Base-by-base conservation (phyloP, 208 protist species). In the Acanthamoeba healyi region DNA sequence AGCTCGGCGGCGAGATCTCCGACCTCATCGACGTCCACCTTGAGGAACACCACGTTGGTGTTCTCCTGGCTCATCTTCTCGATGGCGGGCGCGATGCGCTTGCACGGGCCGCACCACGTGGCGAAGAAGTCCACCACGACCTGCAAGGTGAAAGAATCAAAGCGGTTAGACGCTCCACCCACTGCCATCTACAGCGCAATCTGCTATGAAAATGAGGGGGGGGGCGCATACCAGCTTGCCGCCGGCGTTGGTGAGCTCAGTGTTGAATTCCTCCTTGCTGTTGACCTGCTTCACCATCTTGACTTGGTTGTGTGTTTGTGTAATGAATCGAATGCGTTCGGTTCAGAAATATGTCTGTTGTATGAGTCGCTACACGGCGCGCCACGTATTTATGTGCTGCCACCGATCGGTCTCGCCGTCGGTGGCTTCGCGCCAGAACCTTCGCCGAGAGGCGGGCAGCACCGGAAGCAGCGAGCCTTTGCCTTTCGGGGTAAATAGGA, bases 21-120 rank as follows among this genome's bases (percentile, higher is more conserved):
- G 4, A 87, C 17, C 65, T 96, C 86, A 81, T 96, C 95, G 12
- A 96, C 94, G 94, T 96, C 95, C 7, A 95, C 77, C 74, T 96
- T 94, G 40, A 96, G 42, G 94, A 96, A 96, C 24, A 94, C 82
- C 14, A 94, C 95, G 61, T 96, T 63, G 29, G 36, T 14, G 46
- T 93, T 92, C 81, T 94, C 46, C 44, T 54, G 7, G 51, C 82
- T 44, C 36, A 95, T 51, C 19, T 72, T 29, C 67, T 95, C 82
- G 34, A 94, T 56, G 7, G 42, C 29, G 82, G 95, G 95, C 34
- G 93, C 86, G 38, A 96, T 95, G 15, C 67, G 65, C 56, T 95
- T 88, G 72, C 94, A 96, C 32, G 94, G 94, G 19, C 95, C 95
- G 88, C 95, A 96, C 95, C 95, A 96, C 51, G 65, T 77, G 12